Conservation (phyloP, 2,329 filamentous ascomycete genomes). For the Paecilomyces sp. region DNA sequence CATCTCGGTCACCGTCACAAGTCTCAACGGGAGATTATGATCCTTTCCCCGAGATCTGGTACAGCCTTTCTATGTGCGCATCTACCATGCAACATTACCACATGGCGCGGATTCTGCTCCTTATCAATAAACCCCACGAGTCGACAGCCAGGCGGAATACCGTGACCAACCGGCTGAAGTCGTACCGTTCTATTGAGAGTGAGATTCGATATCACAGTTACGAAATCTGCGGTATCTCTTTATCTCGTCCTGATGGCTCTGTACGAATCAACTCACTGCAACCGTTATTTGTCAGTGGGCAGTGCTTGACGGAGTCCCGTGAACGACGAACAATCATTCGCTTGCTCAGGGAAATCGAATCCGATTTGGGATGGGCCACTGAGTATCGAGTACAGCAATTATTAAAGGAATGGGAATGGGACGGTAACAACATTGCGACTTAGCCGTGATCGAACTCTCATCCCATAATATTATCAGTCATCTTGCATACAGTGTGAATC, state of each 20-base stretch:
- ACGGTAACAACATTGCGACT: constrained; percentile 1
- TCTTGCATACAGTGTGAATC: neutral
- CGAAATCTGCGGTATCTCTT: constrained; percentile 56
- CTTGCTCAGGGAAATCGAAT: constrained; percentile 52
- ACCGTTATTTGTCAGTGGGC: constrained; percentile 56
- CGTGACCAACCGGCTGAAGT: constrained; percentile 48
- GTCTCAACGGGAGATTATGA: constrained; percentile 19
- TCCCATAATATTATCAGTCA: neutral
- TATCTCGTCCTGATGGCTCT: constrained; percentile 50
- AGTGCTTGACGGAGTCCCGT: constrained; percentile 48
- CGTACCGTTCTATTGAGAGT: constrained; percentile 51
- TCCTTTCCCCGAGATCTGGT: constrained; percentile 54
- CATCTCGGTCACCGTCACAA: constrained; percentile 17
- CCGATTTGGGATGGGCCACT: constrained; percentile 59
- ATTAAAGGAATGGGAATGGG: constrained; percentile 31
- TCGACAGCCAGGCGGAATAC: constrained; percentile 44
- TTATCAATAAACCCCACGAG: constrained; percentile 36
- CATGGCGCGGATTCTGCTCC: constrained; percentile 35
- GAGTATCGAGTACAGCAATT: constrained; percentile 53
- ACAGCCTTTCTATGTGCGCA: constrained; percentile 58
- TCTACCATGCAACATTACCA: constrained; percentile 50
- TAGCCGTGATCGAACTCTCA: neutral
- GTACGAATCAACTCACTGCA: constrained; percentile 56
- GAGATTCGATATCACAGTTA: constrained; percentile 52
- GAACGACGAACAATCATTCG: constrained; percentile 51